Conservation (phyloP, 257 asterid species). For the Fraxinus pennsylvanica region DNA sequence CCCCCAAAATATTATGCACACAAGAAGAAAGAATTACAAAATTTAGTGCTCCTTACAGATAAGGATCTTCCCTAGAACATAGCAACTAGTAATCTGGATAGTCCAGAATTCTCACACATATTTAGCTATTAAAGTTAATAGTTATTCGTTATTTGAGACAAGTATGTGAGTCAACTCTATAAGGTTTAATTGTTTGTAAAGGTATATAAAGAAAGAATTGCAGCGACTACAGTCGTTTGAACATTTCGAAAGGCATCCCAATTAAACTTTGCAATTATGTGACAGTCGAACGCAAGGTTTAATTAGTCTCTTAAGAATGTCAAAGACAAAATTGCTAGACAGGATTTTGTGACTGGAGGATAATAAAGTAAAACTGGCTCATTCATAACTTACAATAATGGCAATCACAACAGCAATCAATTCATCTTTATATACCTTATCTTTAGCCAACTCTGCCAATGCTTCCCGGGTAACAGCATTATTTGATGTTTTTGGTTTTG, state of each 20-base stretch:
- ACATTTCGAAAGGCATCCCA: slow-evolving; percentile 10
- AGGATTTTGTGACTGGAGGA: background rate
- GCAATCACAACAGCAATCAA: slow-evolving; percentile 3
- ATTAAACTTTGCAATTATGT: background rate
- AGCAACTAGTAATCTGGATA: slow-evolving; percentile 1
- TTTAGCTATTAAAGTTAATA: background rate
- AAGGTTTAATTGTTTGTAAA: slow-evolving; percentile 9
- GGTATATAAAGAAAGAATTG: slow-evolving; percentile 13
- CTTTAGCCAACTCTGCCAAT: slow-evolving; percentile 93
- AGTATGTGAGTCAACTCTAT: background rate
- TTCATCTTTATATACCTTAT: slow-evolving; percentile 52
- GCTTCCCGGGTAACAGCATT: slow-evolving; percentile 56
- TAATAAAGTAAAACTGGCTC: slow-evolving; percentile 9
- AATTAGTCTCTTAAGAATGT: slow-evolving; percentile 2
- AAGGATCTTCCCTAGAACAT: slow-evolving; percentile 2
- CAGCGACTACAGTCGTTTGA: slow-evolving; percentile 14
- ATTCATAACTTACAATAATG: background rate
- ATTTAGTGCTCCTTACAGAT: slow-evolving; percentile 9
- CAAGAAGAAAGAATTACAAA: background rate
- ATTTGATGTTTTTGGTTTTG: slow-evolving; percentile 50
- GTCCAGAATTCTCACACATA: slow-evolving; percentile 10
- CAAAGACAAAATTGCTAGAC: slow-evolving; percentile 2
- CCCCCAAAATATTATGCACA: background rate
- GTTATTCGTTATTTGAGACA: background rate
- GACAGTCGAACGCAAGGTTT: background rate